Base-by-base conservation (phyloP, 805 yeast species). In the Tetrapisispora iriomotensis region DNA sequence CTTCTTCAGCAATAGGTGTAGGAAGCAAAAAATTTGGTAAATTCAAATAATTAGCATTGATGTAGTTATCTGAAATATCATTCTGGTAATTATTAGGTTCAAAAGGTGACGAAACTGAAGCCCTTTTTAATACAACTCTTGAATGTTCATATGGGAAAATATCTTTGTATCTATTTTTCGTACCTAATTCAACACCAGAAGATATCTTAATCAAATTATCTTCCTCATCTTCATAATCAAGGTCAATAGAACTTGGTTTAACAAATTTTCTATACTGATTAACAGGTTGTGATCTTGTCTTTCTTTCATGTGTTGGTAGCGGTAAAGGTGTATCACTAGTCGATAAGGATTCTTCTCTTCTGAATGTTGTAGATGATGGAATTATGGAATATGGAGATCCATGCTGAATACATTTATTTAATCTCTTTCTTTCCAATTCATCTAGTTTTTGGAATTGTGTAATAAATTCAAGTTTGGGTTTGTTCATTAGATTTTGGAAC, bases 131-230 rank as follows among this genome's bases (percentile, higher is more conserved):
- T 43, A 73, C 74, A 10, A 90, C 96, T 42, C 96, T 67, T 4
- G 94, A 74, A 51, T 83, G 90, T 54, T 84, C 94, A 60, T 75
- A 88, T 4, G 95, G 87, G 52, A 82, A 80, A 31, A 88, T 83
- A 57, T 88, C 94, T 51, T 83, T 82, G 65, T 88, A 88, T 43
- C 97, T 64, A 59, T 88, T 86, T 53, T 87, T 87, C 38, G 71
- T 60, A 20, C 94, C 90, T 31, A 77, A 68, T 58, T 86, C 95
- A 30, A 87, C 77, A 6, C 95, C 96, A 5, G 81, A 75, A 26
- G 79, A 74, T 24, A 83, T 71, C 22, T 66, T 55, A 18, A 77
- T 41, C 23, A 15, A 27, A 10, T 40, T 23, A 24, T 40, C 44
- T 21, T 50, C 48, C 18, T 48, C 46, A 23, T 51, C 55, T n/a